phyloP scores from a whole-genome alignment of 108 stramenopile species.

The Pseudonitzschia multiseries region DNA sequence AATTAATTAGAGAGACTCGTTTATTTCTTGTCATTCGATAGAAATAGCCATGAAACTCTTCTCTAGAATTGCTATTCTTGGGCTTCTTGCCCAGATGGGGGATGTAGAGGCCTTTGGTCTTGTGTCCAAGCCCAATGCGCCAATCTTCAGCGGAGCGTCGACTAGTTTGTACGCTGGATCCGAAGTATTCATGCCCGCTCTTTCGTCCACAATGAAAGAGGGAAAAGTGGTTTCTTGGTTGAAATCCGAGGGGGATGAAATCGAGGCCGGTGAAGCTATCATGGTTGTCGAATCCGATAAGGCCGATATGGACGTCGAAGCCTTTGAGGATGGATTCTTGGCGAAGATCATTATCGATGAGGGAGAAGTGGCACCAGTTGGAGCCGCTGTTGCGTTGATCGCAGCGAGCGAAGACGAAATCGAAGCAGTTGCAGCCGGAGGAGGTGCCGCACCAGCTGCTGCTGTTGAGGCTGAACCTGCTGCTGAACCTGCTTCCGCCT shows the following conservation, averaged over 20 bases:
- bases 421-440: slow-evolving; percentile 52
- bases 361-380: slow-evolving; percentile 80
- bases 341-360: slow-evolving; percentile 85
- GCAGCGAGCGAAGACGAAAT: slow-evolving; percentile 66
- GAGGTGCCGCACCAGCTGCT: slow-evolving; percentile 36
- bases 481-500: slow-evolving; percentile 12
- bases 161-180: slow-evolving; percentile 52
- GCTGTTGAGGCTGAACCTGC: slow-evolving; percentile 26
- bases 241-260: slow-evolving; percentile 90
- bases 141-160: slow-evolving; percentile 15
- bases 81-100: slow-evolving; percentile 14
- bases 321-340: slow-evolving; percentile 88
- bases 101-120: slow-evolving; percentile 28
- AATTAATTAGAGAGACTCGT: neutral
- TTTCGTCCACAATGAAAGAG: slow-evolving; percentile 97
- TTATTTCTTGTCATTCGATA: neutral
- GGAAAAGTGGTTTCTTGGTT: slow-evolving; percentile 95
- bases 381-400: slow-evolving; percentile 80
- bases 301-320: slow-evolving; percentile 90
- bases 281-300: slow-evolving; percentile 93
- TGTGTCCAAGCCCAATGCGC: slow-evolving; percentile 24
- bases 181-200: slow-evolving; percentile 93
- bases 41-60: slow-evolving; percentile 17
- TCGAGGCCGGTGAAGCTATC: slow-evolving; percentile 86
- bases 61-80: slow-evolving; percentile 3